Conservation (phyloP, 768 basidiomycete genomes). For the Scleroderma citrinum region DNA sequence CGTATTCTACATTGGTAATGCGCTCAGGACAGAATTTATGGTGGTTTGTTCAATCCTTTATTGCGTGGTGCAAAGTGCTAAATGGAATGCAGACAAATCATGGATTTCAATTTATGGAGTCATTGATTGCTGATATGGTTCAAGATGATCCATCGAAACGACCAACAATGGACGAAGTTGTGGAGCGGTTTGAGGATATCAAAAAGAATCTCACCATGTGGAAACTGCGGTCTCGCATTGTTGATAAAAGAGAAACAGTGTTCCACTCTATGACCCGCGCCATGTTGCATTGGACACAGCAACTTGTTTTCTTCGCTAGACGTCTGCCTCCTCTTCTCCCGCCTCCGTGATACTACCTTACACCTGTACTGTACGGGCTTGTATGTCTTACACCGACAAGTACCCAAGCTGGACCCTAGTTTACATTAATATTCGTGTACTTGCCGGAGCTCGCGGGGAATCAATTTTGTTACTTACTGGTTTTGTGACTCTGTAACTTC, state of each 20-base stretch:
- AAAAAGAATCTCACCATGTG: constrained; percentile 8
- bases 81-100: neutral
- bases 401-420: no score
- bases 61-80: neutral
- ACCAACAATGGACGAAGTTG: constrained; percentile 34
- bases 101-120: constrained; percentile 27
- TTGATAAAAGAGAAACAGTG: neutral
- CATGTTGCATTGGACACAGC: constrained; percentile 13
- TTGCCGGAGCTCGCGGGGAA: no score
- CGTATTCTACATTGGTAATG: constrained; percentile 14
- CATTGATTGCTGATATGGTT: constrained; percentile 31
- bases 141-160: constrained; percentile 29
- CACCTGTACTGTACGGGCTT: no score
- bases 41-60: neutral
- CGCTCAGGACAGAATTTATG: constrained; percentile 9
- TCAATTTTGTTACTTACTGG: no score
- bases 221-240: constrained; percentile 21
- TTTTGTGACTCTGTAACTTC: no score
- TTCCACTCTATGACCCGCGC: neutral
- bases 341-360: neutral
- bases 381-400: no score
- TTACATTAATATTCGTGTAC: no score
- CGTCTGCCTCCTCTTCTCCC: constrained; percentile 10
- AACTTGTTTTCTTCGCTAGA: constrained; percentile 7
- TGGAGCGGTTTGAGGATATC: constrained; percentile 21